Evolutionary conservation across 2,329 filamentous ascomycete genomes (phyloP), one percentile per base, ranked within the genome.

Genomic region (Stachybotrys elegans): DNA sequence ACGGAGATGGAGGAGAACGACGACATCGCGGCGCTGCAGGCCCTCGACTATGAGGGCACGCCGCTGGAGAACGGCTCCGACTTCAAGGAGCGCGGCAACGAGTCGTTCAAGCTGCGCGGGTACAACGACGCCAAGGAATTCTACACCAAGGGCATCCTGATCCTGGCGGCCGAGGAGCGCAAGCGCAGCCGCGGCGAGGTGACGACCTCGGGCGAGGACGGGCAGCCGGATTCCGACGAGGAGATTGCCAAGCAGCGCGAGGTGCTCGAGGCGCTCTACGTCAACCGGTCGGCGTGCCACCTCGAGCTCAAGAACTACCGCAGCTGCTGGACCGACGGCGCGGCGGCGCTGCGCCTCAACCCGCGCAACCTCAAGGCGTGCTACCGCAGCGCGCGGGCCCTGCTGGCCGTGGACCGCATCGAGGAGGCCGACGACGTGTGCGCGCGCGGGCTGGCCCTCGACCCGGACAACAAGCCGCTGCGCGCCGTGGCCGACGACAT

Each of bases 1-100:
- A 97, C 90, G 22, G 84, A 88, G 53, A 75, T 96, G 25, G 88
- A 88, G 55, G 86, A 94, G 52, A 95, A 95, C 59, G 74, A 85
- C 49, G 83, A 87, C 53, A 73, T 95, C 1, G 90, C 94, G 56
- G 94, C 93, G 1, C 75, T 98, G 48, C 86, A 88, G 60, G 92
- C 93, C 1, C 72, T 98, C 31, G 88, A 89, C 22, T 95, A 96
- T 61, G 93, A 98, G 69, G 94, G 93, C 17, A 91, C 90, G 8
- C 82, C 88, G 40, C 76, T 83, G 9, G 92, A 97, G 63, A 84
- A 95, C 49, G 86, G 83, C 17, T 69, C 78, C 36, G 88, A 88
- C 51, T 96, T 96, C 71, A 89, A 93, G 57, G 85, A 92, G 61
- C 87, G 89, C 53, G 93, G 93, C 25, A 98, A 98, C 62, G 92